Percentiles rank a stretch among this genome's conserved stretches.
Conservation (phyloP, 2,329 filamentous ascomycete species). For the Aspergillus fructus region DNA sequence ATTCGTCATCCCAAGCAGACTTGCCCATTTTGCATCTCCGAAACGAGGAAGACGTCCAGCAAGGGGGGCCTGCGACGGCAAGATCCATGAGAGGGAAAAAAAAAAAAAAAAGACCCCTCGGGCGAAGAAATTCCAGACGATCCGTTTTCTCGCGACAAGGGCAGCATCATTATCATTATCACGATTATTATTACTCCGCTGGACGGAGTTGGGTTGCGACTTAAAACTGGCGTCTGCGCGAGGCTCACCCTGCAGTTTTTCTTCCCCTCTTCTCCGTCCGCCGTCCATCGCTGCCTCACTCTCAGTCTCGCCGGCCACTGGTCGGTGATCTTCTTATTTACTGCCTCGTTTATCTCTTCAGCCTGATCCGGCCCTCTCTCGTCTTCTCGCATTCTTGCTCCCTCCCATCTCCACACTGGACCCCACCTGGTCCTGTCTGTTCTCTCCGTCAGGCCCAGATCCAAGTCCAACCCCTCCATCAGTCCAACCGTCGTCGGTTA, state of each 20-base stretch:
- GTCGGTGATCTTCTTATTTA: not conserved
- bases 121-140: not conserved
- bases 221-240: conserved; percentile 17
- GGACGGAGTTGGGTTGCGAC: conserved; percentile 12
- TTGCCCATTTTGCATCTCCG: not conserved
- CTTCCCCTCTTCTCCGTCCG: not conserved
- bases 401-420: conserved; percentile 15
- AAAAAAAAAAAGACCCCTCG: conserved; percentile 5
- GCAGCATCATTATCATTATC: not conserved
- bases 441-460: conserved; percentile 20
- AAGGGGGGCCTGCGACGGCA: not conserved
- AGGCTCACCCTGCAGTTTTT: conserved; percentile 11
- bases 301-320: not conserved
- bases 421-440: conserved; percentile 13
- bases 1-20: conserved; percentile 5
- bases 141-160: conserved; percentile 13
- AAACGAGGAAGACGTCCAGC: not conserved
- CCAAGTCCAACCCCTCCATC: not conserved
- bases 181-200: not conserved
- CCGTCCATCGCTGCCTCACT: conserved; percentile 1
- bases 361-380: not conserved
- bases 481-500: conserved; percentile 17
- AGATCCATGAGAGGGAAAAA: not conserved
- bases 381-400: not conserved
- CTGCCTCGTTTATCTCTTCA: not conserved